These are phyloP conservation scores for Hypericum androsaemum DNA, from an alignment of 345 rosid genomes.

Conservation along the genomic window DNA sequence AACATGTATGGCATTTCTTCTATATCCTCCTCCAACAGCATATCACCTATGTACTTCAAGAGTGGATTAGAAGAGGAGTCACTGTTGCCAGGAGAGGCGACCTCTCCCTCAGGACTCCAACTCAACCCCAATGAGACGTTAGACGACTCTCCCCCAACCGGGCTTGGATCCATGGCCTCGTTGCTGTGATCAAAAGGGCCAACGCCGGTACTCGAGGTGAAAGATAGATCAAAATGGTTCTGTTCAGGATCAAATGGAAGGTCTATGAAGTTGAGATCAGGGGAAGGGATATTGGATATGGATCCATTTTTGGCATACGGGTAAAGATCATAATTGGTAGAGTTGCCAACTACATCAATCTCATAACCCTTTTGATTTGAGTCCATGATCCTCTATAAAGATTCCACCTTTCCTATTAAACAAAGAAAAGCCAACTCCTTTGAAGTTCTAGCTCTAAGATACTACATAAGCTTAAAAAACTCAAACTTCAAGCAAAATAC, in stretches of 20 bases:
- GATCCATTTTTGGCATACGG: slow-evolving; percentile 2
- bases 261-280: slow-evolving; percentile 10
- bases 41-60: slow-evolving; percentile 20
- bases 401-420: no score
- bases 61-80: slow-evolving; percentile 19
- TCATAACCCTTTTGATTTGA: slow-evolving; percentile 1
- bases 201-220: slow-evolving; percentile 6
- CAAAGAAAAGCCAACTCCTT: no score
- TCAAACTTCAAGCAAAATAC: no score
- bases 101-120: slow-evolving; percentile 23
- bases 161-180: not conserved
- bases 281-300: slow-evolving; percentile 9
- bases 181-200: slow-evolving; percentile 4
- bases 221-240: slow-evolving; percentile 3
- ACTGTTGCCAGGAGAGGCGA: slow-evolving; percentile 17
- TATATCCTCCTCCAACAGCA: slow-evolving; percentile 28
- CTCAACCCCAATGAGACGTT: slow-evolving; percentile 1
- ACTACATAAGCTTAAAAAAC: no score
- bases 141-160: slow-evolving; percentile 7
- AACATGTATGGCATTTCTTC: slow-evolving; percentile 17
- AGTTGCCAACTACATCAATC: slow-evolving; percentile 3
- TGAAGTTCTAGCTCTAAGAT: no score
- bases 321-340: slow-evolving; percentile 2
- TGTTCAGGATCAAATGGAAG: slow-evolving; percentile 8
- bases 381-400: slow-evolving; percentile 12